Evolutionary conservation across 371 early-diverging fungal species (phyloP).

Genomic region (Dichotomocladium elegans): DNA sequence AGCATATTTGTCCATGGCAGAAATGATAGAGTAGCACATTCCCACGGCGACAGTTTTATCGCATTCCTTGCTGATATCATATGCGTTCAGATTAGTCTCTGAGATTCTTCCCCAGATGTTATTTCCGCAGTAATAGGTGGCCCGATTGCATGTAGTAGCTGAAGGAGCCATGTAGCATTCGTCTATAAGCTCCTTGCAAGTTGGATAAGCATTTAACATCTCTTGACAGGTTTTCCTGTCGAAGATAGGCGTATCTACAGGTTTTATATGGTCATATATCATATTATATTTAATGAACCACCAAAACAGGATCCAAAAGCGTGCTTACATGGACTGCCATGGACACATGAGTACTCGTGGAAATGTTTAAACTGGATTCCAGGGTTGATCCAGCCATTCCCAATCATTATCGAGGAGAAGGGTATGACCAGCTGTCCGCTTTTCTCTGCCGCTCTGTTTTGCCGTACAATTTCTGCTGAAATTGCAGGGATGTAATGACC

Average conservation of each 20-base stretch:
- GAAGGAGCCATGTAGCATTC: slow-evolving; percentile 74
- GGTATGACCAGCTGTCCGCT: slow-evolving; percentile 23
- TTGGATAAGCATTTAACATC: slow-evolving; percentile 66
- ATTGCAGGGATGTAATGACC: slow-evolving; percentile 84
- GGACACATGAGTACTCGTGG: slow-evolving; percentile 77
- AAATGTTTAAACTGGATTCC: slow-evolving; percentile 81
- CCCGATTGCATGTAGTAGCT: slow-evolving; percentile 74
- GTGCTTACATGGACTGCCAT: slow-evolving; percentile 6
- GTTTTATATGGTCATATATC: no score
- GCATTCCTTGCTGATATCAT: slow-evolving; percentile 72
- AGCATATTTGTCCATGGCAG: slow-evolving; percentile 66
- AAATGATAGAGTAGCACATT: slow-evolving; percentile 81
- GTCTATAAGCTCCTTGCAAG: slow-evolving; percentile 66
- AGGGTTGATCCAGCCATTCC: slow-evolving; percentile 89
- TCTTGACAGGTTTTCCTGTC: slow-evolving; percentile 56
- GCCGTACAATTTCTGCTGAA: slow-evolving; percentile 53
- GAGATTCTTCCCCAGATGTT: slow-evolving; percentile 3
- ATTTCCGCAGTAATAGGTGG: slow-evolving; percentile 70
- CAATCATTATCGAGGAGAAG: slow-evolving; percentile 72
- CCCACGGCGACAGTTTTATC: slow-evolving; percentile 46
- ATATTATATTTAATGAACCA: no score
- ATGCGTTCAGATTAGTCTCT: slow-evolving; percentile 24
- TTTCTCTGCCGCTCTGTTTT: slow-evolving; percentile 12
- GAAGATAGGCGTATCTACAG: slow-evolving; percentile 27
- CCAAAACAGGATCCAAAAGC: background rate